These are phyloP conservation scores for Macrocybe gigantea DNA, from an alignment of 768 basidiomycete genomes.

Conservation along the genomic window DNA sequence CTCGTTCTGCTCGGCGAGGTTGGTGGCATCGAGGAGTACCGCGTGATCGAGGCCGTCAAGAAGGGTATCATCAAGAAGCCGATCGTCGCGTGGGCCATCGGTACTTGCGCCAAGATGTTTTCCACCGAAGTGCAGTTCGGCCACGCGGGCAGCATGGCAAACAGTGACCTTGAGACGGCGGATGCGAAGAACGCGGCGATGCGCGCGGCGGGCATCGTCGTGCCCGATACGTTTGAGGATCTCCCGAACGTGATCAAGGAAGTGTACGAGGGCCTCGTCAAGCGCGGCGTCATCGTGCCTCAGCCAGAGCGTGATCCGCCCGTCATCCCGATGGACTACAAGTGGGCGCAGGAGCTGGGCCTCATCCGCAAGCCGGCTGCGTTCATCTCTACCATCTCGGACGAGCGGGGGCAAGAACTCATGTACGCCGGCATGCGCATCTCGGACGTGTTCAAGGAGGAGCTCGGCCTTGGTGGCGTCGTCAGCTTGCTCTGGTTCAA, in stretches of 20 bases:
- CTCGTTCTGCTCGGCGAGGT: constrained; percentile 98
- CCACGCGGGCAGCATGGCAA: constrained; percentile 97
- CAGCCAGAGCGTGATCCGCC: constrained; percentile 84
- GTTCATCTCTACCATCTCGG: constrained; percentile 98
- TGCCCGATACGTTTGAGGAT: constrained; percentile 97
- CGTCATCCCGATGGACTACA: constrained; percentile 99
- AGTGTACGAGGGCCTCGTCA: constrained; percentile 81
- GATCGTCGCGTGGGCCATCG: constrained; percentile 99
- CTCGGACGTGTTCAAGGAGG: constrained; percentile 96
- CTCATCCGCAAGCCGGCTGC: constrained; percentile 98
- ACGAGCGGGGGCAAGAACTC: constrained; percentile 98
- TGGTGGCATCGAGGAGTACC: constrained; percentile 98
- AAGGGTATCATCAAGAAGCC: constrained; percentile 93
- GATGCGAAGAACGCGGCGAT: constrained; percentile 97
- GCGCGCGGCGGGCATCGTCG: constrained; percentile 92
- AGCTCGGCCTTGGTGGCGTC: constrained; percentile 96
- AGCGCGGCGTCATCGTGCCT: constrained; percentile 58
- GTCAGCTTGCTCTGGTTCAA: constrained; percentile 98
- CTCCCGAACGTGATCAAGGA: constrained; percentile 80
- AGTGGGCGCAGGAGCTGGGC: constrained; percentile 98
- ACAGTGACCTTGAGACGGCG: constrained; percentile 95
- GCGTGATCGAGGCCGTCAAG: constrained; percentile 97
- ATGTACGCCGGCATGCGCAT: constrained; percentile 99
- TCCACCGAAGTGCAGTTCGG: constrained; percentile 99
- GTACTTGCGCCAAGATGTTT: constrained; percentile 99